Percentiles rank a stretch among this genome's conserved stretches.
phyloP scores from a whole-genome alignment of 352 stramenopile species.

The Globisporangium perplexum region DNA sequence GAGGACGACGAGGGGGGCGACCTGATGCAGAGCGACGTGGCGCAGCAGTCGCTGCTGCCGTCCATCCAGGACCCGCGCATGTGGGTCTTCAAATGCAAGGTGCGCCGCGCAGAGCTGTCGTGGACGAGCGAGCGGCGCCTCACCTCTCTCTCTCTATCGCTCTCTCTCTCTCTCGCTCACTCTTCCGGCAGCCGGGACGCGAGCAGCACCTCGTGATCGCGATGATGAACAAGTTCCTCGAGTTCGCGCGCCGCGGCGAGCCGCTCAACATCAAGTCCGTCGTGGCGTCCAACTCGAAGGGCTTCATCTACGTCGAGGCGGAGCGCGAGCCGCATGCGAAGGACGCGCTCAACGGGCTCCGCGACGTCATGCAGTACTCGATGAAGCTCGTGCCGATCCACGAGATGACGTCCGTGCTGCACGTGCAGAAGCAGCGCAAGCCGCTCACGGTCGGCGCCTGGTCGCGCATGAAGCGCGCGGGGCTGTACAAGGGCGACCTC shows the following conservation, averaged over 20 bases:
- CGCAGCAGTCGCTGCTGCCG: slow-evolving; percentile 82
- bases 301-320: slow-evolving; percentile 87
- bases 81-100: slow-evolving; percentile 91
- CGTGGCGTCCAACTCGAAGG: slow-evolving; percentile 83
- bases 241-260: slow-evolving; percentile 78
- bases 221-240: slow-evolving; percentile 89
- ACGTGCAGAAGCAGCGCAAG: slow-evolving; percentile 81
- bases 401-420: slow-evolving; percentile 88
- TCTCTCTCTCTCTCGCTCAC: not conserved
- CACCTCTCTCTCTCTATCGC: too few relatives aligned
- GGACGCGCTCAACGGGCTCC: slow-evolving; percentile 77
- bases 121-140: not conserved
- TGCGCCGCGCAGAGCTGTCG: slow-evolving; percentile 7
- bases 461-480: slow-evolving; percentile 82
- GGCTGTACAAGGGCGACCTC: slow-evolving; percentile 84
- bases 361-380: slow-evolving; percentile 82
- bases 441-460: slow-evolving; percentile 71
- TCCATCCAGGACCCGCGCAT: slow-evolving; percentile 87
- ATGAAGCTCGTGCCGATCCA: slow-evolving; percentile 89
- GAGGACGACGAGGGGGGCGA: slow-evolving; percentile 81
- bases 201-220: slow-evolving; percentile 84
- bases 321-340: slow-evolving; percentile 83
- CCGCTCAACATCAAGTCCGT: slow-evolving; percentile 85
- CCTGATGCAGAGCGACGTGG: slow-evolving; percentile 80
- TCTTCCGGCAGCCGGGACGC: slow-evolving; percentile 37